Percentiles rank a stretch among this genome's conserved stretches.
Conservation (phyloP, 805 yeast species). For the Kluyveromyces starmeri region DNA sequence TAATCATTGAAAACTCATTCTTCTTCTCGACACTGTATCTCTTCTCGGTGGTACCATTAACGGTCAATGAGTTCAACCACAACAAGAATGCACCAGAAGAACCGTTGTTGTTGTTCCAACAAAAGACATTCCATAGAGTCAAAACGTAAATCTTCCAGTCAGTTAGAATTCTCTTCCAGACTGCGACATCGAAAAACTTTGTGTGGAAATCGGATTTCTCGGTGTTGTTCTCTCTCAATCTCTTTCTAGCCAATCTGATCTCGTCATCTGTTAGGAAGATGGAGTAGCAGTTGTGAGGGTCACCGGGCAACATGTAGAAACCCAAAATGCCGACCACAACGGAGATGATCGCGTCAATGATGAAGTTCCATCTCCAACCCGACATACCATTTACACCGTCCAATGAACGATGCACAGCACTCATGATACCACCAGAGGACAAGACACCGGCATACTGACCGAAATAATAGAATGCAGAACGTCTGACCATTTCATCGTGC, state of each 20-base stretch:
- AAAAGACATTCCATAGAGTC: slow-evolving; percentile 42
- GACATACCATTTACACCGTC: slow-evolving; percentile 44
- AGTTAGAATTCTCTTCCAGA: slow-evolving; percentile 45
- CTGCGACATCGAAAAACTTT: slow-evolving; percentile 32
- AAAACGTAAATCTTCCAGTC: slow-evolving; percentile 54
- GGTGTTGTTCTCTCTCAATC: slow-evolving; percentile 32
- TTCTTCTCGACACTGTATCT: slow-evolving; percentile 35
- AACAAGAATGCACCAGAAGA: slow-evolving; percentile 45
- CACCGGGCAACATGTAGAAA: slow-evolving; percentile 52
- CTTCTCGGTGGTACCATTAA: not conserved
- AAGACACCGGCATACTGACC: slow-evolving; percentile 57
- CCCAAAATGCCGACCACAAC: slow-evolving; percentile 50
- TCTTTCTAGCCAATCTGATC: slow-evolving; percentile 40
- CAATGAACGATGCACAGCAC: slow-evolving; percentile 40
- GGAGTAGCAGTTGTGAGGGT: slow-evolving; percentile 49
- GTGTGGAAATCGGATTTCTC: slow-evolving; percentile 22
- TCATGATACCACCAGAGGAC: slow-evolving; percentile 55
- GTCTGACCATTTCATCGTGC: slow-evolving; percentile 47
- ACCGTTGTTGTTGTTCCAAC: slow-evolving; percentile 49
- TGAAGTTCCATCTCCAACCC: slow-evolving; percentile 71
- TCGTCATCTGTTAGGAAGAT: slow-evolving; percentile 48
- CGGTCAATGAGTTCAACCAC: slow-evolving; percentile 47
- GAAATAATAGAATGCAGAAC: slow-evolving; percentile 53
- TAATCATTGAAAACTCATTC: slow-evolving; percentile 42
- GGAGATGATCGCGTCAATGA: slow-evolving; percentile 55